Conservation (phyloP, 805 yeast genomes). For the Grigorovia jiainica region DNA sequence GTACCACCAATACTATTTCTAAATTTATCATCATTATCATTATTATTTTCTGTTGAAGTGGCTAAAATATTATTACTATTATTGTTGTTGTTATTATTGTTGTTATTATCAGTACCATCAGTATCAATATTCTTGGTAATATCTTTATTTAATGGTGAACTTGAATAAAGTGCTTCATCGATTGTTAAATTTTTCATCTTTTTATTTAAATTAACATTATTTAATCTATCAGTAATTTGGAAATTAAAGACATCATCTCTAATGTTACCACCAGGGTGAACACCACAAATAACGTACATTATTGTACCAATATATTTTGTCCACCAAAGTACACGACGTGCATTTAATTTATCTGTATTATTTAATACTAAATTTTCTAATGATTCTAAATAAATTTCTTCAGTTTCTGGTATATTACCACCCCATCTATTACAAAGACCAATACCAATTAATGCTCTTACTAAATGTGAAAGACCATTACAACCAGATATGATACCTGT, state of each 20-base stretch:
- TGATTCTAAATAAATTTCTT: conserved; percentile 36
- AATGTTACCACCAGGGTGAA: conserved; percentile 73
- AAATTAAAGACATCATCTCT: conserved; percentile 48
- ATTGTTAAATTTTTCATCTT: conserved; percentile 10
- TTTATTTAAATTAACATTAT: conserved; percentile 3
- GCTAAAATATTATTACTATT: background rate
- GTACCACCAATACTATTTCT: too few species aligned
- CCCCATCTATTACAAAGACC: conserved; percentile 80
- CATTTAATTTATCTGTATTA: conserved; percentile 33
- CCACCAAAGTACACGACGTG: conserved; percentile 56
- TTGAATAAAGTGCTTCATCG: conserved; percentile 12
- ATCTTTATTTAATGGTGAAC: background rate
- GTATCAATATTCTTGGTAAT: background rate
- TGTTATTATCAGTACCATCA: background rate
- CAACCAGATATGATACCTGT: conserved; percentile 69
- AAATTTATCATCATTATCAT: background rate
- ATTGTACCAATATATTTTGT: conserved; percentile 61
- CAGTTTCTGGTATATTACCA: conserved; percentile 56
- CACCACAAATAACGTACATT: conserved; percentile 72
- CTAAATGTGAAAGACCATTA: conserved; percentile 65
- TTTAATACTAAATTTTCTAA: conserved; percentile 42
- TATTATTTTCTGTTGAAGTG: background rate
- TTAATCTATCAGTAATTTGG: conserved; percentile 24
- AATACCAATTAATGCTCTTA: conserved; percentile 61
- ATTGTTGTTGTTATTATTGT: background rate